These are phyloP conservation scores for Drechslera avenae DNA, from an alignment of 2,329 filamentous ascomycete genomes.

Conservation along the genomic window DNA sequence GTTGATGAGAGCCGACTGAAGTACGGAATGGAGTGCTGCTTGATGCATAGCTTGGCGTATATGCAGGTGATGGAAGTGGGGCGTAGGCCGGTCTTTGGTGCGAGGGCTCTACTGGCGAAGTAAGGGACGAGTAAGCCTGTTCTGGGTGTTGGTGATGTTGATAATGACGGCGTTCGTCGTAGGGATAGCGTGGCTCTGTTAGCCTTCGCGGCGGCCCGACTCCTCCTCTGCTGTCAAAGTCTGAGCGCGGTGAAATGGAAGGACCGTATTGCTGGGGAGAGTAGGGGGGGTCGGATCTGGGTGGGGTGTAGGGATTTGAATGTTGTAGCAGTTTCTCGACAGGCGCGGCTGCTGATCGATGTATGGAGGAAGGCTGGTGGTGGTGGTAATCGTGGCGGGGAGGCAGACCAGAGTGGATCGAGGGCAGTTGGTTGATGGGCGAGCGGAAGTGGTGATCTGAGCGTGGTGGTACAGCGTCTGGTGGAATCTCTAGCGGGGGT, in stretches of 20 bases:
- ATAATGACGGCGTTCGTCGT: conserved; percentile 39
- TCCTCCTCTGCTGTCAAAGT: conserved; percentile 41
- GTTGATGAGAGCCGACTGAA: conserved; percentile 46
- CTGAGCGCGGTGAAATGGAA: conserved; percentile 45
- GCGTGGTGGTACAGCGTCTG: conserved; percentile 45
- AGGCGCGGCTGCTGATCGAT: conserved; percentile 39
- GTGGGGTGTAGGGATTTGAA: conserved; percentile 47
- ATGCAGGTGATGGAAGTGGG: conserved; percentile 47
- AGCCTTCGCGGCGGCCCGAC: conserved; percentile 32
- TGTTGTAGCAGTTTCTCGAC: conserved; percentile 46
- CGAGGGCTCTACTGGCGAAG: conserved; percentile 43
- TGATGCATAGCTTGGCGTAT: conserved; percentile 48
- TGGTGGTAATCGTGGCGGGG: conserved; percentile 39
- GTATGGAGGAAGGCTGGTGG: conserved; percentile 28
- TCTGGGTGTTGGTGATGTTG: conserved; percentile 41
- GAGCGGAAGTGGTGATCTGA: conserved; percentile 48
- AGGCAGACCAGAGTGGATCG: conserved; percentile 43
- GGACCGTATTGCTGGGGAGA: conserved; percentile 49
- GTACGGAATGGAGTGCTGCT: conserved; percentile 47
- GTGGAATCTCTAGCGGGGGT: conserved; percentile 49
- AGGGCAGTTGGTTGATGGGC: conserved; percentile 45
- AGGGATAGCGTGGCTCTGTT: conserved; percentile 40
- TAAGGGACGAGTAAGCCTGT: conserved; percentile 43
- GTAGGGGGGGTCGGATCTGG: conserved; percentile 48
- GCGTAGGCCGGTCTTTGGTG: conserved; percentile 40